phyloP scores from a whole-genome alignment of 2,329 filamentous ascomycete genomes.

The Furcasterigmium sp. region DNA sequence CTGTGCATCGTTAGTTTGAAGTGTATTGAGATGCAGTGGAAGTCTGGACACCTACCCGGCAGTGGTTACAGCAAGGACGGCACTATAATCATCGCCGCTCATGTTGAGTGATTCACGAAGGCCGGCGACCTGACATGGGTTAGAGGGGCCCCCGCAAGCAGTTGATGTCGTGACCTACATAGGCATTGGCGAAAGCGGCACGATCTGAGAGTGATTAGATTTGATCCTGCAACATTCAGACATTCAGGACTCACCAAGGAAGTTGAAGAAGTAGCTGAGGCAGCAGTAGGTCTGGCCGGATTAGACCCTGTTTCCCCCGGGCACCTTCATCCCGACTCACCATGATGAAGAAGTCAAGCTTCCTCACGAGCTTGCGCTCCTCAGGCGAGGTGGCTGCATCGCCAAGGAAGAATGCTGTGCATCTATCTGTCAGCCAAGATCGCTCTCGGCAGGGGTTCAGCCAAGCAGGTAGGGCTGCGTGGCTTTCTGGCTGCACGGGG shows the following conservation, averaged over 20 bases:
- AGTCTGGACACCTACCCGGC: slow-evolving; percentile 19
- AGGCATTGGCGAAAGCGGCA: slow-evolving; percentile 38
- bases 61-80: slow-evolving; percentile 31
- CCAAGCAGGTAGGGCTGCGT: no score
- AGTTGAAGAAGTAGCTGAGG: slow-evolving; percentile 27
- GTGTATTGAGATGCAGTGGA: no score
- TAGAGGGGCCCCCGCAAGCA: background rate
- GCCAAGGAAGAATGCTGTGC: slow-evolving; percentile 12
- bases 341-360: slow-evolving; percentile 25
- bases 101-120: slow-evolving; percentile 41
- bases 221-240: no score
- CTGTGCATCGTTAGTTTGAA: background rate
- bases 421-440: no score
- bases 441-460: no score
- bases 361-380: slow-evolving; percentile 19
- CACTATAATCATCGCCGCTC: slow-evolving; percentile 36
- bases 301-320: background rate
- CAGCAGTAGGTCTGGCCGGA: slow-evolving; percentile 23
- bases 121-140: slow-evolving; percentile 22
- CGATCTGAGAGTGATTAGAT: slow-evolving; percentile 15
- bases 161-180: slow-evolving; percentile 17
- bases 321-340: slow-evolving; percentile 9
- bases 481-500: no score
- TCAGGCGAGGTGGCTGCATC: slow-evolving; percentile 11
- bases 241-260: slow-evolving; percentile 22